Percentiles rank a stretch among this genome's conserved stretches.
These are phyloP conservation scores for Vigna angularis DNA, from an alignment of 306 rosid genomes.

Conservation along the genomic window DNA sequence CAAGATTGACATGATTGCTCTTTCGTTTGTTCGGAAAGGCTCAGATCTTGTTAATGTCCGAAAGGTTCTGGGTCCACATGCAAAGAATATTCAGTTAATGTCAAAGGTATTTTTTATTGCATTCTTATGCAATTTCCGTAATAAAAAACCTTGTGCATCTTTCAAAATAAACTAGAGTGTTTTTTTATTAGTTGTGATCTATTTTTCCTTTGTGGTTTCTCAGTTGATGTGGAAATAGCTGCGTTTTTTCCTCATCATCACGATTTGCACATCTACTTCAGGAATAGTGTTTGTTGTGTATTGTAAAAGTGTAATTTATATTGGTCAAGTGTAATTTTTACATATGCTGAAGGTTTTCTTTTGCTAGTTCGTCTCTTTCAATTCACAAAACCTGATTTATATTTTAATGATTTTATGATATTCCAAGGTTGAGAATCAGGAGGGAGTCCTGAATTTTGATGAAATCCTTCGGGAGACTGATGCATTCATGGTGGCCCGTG, in stretches of 20 bases:
- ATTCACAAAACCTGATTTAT: conserved; percentile 32
- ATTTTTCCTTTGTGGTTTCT: conserved; percentile 29
- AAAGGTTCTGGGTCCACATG: conserved; percentile 83
- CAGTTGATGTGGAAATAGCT: conserved; percentile 6
- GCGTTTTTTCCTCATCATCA: neutral
- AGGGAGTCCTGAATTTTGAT: conserved; percentile 95
- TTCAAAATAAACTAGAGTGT: neutral
- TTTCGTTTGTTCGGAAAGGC: conserved; percentile 96
- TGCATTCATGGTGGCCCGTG: conserved; percentile 98
- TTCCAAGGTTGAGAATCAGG: conserved; percentile 93
- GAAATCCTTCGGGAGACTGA: conserved; percentile 96
- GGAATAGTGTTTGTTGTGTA: neutral
- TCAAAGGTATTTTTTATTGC: conserved; percentile 69
- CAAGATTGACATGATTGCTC: conserved; percentile 95
- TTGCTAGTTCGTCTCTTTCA: conserved; percentile 3
- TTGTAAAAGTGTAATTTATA: conserved; percentile 9
- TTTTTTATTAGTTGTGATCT: neutral
- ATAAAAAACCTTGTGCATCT: neutral
- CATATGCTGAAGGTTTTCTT: neutral
- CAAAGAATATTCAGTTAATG: conserved; percentile 82
- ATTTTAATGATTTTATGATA: conserved; percentile 36
- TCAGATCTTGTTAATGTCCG: conserved; percentile 94
- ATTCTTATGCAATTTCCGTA: conserved; percentile 22
- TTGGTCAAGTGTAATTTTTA: neutral
- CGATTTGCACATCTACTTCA: neutral